Evolutionary conservation across 108 stramenopile genomes (phyloP), one percentile per base, ranked within the genome.

Genomic region (Craspedostauros australis): DNA sequence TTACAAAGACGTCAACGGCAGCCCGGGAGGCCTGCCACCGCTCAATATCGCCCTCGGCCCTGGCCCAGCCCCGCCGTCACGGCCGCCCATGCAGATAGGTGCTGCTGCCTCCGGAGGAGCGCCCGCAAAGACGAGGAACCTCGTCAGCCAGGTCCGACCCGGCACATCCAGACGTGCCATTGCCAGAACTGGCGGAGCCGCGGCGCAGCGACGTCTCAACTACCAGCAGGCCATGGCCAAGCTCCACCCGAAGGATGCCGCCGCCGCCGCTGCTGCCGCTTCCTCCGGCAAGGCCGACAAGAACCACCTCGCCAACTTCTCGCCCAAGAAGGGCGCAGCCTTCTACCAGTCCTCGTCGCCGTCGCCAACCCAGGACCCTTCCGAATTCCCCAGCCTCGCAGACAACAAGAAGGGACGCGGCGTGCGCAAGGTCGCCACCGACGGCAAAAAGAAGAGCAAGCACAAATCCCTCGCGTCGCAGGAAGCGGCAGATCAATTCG

Each of bases 211-310:
- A 26, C 76, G 65, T 18, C 59, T 66, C 39, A 67, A 58, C 48
- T 68, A 77, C 49, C 70, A 72, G 58, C 30, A 50, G 27, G 54
- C 65, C 31, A 71, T 77, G 70, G 60, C 59, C 14, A 70, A 77
- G 49, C 48, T 76, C 14, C 51, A 70, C 32, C 32, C 50, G 6
- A 40, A 27, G 11, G 58, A 52, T 3, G 50, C 33, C 42, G 60
- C 50, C n/a, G n/a, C n/a, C n/a, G 3, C 15, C 27, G 30, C 54
- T 41, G 0, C 22, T 33, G 18, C 50, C 2, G 44, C 43, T 24
- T 22, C 56, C 28, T 25, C 48, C n/a, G 26, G 22, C 25, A 39
- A 54, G 23, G 20, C 40, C 27, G 54, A 54, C 38, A 26, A 26
- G 23, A 54, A 24, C 54, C 42, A 54, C 16, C 40, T 54, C 40